These are phyloP conservation scores for Penstemon davidsonii DNA, from an alignment of 257 asterid species.

Conservation along the genomic window DNA sequence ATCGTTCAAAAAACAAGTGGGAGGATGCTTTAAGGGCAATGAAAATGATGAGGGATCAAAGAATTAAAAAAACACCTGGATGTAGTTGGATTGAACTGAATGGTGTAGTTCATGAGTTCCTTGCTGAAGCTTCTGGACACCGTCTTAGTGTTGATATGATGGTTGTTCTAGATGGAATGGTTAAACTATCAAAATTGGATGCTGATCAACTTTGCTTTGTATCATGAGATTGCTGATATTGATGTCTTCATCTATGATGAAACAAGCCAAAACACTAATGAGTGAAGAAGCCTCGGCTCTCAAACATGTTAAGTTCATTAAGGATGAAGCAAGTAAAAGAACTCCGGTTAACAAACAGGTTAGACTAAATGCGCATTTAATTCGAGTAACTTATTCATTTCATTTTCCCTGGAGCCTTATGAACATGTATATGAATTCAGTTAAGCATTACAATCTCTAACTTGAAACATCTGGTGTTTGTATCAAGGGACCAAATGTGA, in stretches of 20 bases:
- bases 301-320: conserved; percentile 9
- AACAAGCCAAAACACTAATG: not conserved
- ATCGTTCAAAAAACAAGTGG: conserved; percentile 55
- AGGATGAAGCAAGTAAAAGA: not conserved
- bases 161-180: conserved; percentile 40
- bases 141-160: conserved; percentile 25
- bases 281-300: conserved; percentile 10
- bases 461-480: no score
- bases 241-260: conserved; percentile 8
- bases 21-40: conserved; percentile 52
- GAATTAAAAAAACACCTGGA: conserved; percentile 79
- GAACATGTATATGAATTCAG: no score
- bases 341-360: conserved; percentile 2
- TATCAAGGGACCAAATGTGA: no score
- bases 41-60: conserved; percentile 66
- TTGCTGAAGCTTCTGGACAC: conserved; percentile 51
- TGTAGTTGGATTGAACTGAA: conserved; percentile 87
- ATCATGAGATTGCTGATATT: conserved; percentile 24
- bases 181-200: conserved; percentile 39
- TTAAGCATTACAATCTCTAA: no score
- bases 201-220: conserved; percentile 14
- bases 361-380: not conserved
- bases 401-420: no score
- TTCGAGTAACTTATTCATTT: not conserved
- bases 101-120: conserved; percentile 73